Base-by-base conservation (phyloP, 1,284 basidiomycete species). In the Exobasidium cylindrosporum region DNA sequence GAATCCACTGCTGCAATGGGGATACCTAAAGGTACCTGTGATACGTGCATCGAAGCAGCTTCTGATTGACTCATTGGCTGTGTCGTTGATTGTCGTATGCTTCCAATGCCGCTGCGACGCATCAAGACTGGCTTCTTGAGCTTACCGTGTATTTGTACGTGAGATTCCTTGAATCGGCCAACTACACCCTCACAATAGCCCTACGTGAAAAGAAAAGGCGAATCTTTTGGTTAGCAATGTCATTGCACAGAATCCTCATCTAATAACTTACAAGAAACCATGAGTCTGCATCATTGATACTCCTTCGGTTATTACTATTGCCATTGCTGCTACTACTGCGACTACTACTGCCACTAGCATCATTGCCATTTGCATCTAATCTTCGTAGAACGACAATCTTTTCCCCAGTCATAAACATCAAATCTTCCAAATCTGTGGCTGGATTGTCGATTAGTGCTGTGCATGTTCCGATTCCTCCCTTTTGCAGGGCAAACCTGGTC, bases 101-200 rank as follows among this genome's bases (percentile, higher is more conserved):
- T 60, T 24, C 69, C 72, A 3, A 64, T 69, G n/a, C 63, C 70
- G 61, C 74, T 76, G 21, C 74, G 64, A n/a, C 74, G 64, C 72
- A 76, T 74, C 49, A 76, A 53, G 66, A 92, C 83, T 0, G 89
- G 88, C 64, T 87, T 87, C 82, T 92, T 92, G 69, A 92, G 84
- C 66, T 87, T 88, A 2, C 85, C 84, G 69, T 87, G 86, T 71
- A 93, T 90, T 21, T 82, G 83, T 11, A 95, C 90, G 66, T 88
- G 83, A 13, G 81, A 74, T 1, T 85, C 86, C 32, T 84, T 83
- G 78, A 95, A 93, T 46, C 87, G 85, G 14, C 92, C 92, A 1
- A 95, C 88, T 52, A 95, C 90, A 56, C 90, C 92, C 82, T 96
- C 92, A 77, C 93, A 96, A 71, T 88, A 89, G 0, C 90, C 90